Evolutionary conservation across 306 rosid genomes (phyloP), one percentile per base, ranked within the genome.

Genomic region (Pterocarpus santalinus): DNA sequence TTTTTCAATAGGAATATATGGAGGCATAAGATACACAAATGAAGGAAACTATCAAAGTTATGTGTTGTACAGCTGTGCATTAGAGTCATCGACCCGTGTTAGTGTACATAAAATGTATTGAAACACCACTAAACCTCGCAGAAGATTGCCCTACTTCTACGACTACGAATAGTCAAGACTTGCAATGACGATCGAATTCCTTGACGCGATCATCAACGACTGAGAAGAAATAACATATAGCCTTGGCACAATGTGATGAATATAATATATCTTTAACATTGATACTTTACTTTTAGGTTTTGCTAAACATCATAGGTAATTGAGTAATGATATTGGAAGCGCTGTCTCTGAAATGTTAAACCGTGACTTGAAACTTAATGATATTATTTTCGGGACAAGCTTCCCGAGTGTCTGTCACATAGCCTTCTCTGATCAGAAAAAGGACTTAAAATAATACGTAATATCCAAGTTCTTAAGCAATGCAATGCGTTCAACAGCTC

Each of bases 51-150:
- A 71, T 80, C 55, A 41, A 76, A 72, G 67, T 56, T 6, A 46
- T 49, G 69, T 68, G 65, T 47, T 89, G 90, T 88, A 83, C 87
- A 90, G 92, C 49, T 88, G 67, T 41, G 71, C 33, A 81, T 72
- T 85, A 49, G 72, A 78, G 62, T 72, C 80, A 9, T 72, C 62
- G 55, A 44, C 81, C 86, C 53, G 58, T 63, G 56, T 72, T 53
- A 75, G 78, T 81, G 80, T 76, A 85, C 84, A 83, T 85, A 66
- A 75, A 82, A 60, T 80, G 73, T 77, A 76, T 66, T 52, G 56
- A 72, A 73, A 72, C 70, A 14, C 41, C 53, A 39, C 75, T 17
- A 83, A 65, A 35, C 82, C 69, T 15, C 70, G 39, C 49, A 51
- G 75, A 60, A 49, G 66, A 43, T 35, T 80, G 15, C 34, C 41